These are phyloP conservation scores for Pulveroboletus sp. DNA, from an alignment of 768 basidiomycete genomes.

Conservation along the genomic window DNA sequence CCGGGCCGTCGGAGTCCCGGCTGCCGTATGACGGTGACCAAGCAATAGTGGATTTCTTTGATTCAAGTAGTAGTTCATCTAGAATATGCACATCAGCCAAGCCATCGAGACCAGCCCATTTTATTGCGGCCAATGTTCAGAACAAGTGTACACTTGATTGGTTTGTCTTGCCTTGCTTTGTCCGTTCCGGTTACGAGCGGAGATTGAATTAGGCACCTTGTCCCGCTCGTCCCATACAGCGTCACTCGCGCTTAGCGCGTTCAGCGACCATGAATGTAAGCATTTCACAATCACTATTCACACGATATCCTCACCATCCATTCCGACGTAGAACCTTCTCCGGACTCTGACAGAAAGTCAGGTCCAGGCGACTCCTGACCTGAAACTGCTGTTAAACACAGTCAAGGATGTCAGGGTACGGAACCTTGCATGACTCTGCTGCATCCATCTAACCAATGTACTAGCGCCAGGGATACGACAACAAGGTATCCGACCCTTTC, in stretches of 20 bases:
- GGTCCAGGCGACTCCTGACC: slow-evolving; percentile 64
- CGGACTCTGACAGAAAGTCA: slow-evolving; percentile 81
- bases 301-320: slow-evolving; percentile 2
- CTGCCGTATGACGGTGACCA: no score
- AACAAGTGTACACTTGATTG: no score
- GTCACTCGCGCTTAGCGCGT: slow-evolving; percentile 32
- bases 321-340: slow-evolving; percentile 69
- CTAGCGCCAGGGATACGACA: slow-evolving; percentile 52
- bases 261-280: slow-evolving; percentile 26
- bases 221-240: slow-evolving; percentile 33
- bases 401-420: slow-evolving; percentile 89
- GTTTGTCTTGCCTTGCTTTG: no score
- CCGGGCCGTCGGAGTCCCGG: no score
- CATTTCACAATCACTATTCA: neutral
- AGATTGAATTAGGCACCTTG: slow-evolving; percentile 28
- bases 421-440: slow-evolving; percentile 23
- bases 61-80: no score
- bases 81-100: no score
- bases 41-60: no score
- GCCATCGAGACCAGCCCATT: no score
- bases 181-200: slow-evolving; percentile 18
- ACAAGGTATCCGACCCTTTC: slow-evolving; percentile 82
- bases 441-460: slow-evolving; percentile 17
- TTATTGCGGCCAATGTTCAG: no score
- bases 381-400: slow-evolving; percentile 76